Conservation (phyloP, 345 rosid species). For the Trapa bicornis region DNA sequence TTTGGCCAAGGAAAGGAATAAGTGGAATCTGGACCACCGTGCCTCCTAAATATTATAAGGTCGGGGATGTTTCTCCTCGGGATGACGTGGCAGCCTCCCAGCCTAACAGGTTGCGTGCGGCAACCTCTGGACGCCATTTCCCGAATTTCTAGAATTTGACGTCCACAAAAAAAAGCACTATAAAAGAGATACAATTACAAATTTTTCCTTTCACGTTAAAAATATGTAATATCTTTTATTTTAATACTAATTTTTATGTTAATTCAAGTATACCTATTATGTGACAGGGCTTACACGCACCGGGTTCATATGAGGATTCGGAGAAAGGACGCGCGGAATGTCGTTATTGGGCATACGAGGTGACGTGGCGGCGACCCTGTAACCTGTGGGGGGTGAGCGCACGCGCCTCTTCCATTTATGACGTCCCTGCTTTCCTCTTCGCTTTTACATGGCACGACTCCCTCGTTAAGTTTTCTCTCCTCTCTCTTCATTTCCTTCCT, state of each 20-base stretch:
- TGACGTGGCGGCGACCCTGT: constrained; percentile 4
- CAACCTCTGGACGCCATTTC: neutral
- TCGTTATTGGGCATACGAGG: neutral
- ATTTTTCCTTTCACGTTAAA: no score
- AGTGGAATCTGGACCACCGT: no score
- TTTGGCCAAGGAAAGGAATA: no score
- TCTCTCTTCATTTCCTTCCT: neutral
- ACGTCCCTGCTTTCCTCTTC: constrained; percentile 4
- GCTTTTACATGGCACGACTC: neutral
- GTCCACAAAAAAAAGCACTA: no score
- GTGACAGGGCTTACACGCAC: neutral
- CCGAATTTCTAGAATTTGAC: no score
- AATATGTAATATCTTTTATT: no score
- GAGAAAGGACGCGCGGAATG: neutral
- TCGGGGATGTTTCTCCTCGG: neutral
- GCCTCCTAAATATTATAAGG: no score
- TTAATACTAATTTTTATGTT: no score
- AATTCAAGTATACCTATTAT: no score
- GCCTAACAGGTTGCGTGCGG: neutral
- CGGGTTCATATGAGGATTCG: neutral
- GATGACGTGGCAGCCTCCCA: neutral
- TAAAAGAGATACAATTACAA: no score
- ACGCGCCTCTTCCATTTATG: neutral
- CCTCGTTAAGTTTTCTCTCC: neutral
- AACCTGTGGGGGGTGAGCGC: neutral